These are phyloP conservation scores for Plasmodium gonderi DNA, from an alignment of 169 alveolate genomes.

Conservation along the genomic window DNA sequence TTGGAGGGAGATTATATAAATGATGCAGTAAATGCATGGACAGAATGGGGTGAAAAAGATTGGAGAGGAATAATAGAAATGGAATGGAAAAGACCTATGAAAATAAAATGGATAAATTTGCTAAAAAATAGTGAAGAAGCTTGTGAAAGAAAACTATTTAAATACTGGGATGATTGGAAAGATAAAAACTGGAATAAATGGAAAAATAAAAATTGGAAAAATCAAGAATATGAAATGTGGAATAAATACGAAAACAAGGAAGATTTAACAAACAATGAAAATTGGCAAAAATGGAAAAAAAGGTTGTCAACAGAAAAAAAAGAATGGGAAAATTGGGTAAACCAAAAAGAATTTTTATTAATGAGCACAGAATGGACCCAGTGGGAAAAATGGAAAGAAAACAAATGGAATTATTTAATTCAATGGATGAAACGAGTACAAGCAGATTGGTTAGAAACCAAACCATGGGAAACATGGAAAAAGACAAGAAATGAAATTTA, in stretches of 20 bases:
- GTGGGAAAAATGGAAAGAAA: slow-evolving; percentile 44
- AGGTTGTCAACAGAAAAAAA: not conserved
- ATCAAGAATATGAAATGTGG: slow-evolving; percentile 27
- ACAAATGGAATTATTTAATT: slow-evolving; percentile 12
- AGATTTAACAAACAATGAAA: slow-evolving; percentile 8
- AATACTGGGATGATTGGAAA: slow-evolving; percentile 11
- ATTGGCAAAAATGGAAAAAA: slow-evolving; percentile 16
- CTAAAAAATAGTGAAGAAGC: not conserved
- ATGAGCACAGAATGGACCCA: not conserved
- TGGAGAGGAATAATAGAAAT: slow-evolving; percentile 19
- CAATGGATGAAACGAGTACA: not conserved
- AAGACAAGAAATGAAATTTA: not conserved
- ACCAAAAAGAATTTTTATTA: not conserved
- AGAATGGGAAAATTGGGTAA: slow-evolving; percentile 41
- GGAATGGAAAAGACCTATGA: slow-evolving; percentile 33
- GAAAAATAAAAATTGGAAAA: slow-evolving; percentile 27
- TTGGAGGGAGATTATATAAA: slow-evolving; percentile 39
- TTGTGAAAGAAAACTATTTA: not conserved
- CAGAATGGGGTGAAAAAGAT: slow-evolving; percentile 13
- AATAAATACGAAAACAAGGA: not conserved
- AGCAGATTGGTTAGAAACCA: slow-evolving; percentile 14
- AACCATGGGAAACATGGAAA: slow-evolving; percentile 36
- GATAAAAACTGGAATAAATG: slow-evolving; percentile 24
- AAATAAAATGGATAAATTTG: slow-evolving; percentile 13
- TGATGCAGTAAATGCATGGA: not conserved